phyloP scores from a whole-genome alignment of 1,139 yeast species.

The Meyerozyma athensensis region DNA sequence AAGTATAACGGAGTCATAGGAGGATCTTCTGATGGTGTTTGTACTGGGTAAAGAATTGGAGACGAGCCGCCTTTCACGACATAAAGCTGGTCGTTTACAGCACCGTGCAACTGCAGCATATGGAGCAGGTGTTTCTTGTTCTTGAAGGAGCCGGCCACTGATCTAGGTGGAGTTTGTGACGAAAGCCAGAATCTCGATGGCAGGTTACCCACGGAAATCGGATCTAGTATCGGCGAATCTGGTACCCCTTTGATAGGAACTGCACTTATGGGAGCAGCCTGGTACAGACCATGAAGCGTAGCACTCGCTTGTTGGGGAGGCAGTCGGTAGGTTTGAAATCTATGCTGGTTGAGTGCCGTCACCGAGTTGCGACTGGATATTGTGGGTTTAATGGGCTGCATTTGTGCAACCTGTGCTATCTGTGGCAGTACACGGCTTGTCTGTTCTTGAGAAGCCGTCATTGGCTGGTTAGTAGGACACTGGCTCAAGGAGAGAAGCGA shows the following conservation, averaged over 20 bases:
- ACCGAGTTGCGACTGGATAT: slow-evolving; percentile 28
- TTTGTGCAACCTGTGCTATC: slow-evolving; percentile 4
- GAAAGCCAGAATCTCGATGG: slow-evolving; percentile 53
- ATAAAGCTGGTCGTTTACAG: slow-evolving; percentile 6
- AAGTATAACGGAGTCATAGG: slow-evolving; percentile 46
- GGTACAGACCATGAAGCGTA: slow-evolving; percentile 7
- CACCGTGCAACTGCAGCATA: slow-evolving; percentile 1
- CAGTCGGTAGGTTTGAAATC: slow-evolving; percentile 34
- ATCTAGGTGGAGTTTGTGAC: slow-evolving; percentile 48
- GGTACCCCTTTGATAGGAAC: slow-evolving; percentile 27
- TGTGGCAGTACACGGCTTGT: slow-evolving; percentile 8
- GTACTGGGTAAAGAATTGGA: slow-evolving; percentile 39
- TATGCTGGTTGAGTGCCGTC: slow-evolving; percentile 28
- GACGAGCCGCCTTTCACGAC: slow-evolving; percentile 19
- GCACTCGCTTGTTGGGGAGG: slow-evolving; percentile 6
- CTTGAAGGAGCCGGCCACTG: slow-evolving; percentile 20
- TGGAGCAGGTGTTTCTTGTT: slow-evolving; percentile 4
- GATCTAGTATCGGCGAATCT: slow-evolving; percentile 49
- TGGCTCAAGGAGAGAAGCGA: slow-evolving; percentile 45
- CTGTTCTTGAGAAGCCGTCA: slow-evolving; percentile 4
- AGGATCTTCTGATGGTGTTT: slow-evolving; percentile 40
- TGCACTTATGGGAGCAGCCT: slow-evolving; percentile 24
- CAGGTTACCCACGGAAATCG: slow-evolving; percentile 50
- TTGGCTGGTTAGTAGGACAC: slow-evolving; percentile 9
- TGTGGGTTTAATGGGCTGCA: slow-evolving; percentile 9